These are phyloP conservation scores for Dioscorea alata DNA, from an alignment of 106 monocot genomes.

Conservation along the genomic window DNA sequence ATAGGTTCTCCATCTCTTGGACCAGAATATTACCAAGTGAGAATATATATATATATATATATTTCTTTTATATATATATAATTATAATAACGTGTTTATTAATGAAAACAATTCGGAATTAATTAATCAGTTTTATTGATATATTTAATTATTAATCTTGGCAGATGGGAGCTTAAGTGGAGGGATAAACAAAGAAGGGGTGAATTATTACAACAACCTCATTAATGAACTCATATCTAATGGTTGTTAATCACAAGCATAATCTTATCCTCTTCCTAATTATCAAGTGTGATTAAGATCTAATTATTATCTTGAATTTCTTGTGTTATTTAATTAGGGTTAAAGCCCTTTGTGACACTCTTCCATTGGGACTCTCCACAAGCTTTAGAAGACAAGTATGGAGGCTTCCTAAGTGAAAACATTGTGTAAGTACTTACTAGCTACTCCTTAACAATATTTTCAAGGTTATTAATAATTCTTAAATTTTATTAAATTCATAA, in stretches of 20 bases:
- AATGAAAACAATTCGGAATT: neutral
- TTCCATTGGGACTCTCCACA: constrained; percentile 61
- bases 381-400: constrained; percentile 37
- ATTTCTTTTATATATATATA: too few relatives aligned
- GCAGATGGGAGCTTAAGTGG: constrained; percentile 41
- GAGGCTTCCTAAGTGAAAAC: constrained; percentile 29
- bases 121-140: neutral
- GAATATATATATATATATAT: neutral
- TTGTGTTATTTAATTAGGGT: constrained; percentile 18
- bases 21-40: constrained; percentile 47
- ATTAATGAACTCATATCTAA: constrained; percentile 51
- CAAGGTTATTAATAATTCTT: too few relatives aligned
- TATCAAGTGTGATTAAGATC: neutral
- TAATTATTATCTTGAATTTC: constrained; percentile 1
- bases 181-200: constrained; percentile 47
- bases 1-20: constrained; percentile 66
- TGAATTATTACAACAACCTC: constrained; percentile 52
- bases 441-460: too few relatives aligned
- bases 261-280: too few relatives aligned
- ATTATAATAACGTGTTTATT: too few relatives aligned
- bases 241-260: neutral
- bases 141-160: neutral
- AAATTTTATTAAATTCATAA: too few relatives aligned
- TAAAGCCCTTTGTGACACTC: constrained; percentile 49
- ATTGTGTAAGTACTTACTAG: constrained; percentile 27